Base-by-base conservation (phyloP, 345 rosid species). In the Linum lewisii region DNA sequence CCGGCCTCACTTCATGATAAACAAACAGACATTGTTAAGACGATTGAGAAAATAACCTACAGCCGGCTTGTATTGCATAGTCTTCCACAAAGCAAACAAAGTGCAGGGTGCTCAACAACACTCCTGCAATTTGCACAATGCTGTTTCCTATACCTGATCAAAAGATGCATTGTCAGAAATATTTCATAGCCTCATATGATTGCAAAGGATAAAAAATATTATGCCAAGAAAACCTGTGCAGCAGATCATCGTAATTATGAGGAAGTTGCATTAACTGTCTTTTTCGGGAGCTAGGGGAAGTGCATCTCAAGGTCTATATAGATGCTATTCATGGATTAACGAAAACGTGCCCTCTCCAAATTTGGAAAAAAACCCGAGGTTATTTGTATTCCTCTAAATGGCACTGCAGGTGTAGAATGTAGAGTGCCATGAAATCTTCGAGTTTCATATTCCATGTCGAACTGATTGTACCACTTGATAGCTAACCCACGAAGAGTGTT, bases 41-140 rank as follows among this genome's bases (percentile, higher is more conserved):
- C 32, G 3, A 26, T 2, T 26, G 32, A 26, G 32, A 2, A 26
- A 26, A 26, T 26, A 26, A 26, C 32, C 3, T 26, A 26, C 3
- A 26, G 32, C 92, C 87, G 81, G 51, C 51, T 71, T 20, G 88
- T 80, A 47, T 82, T 79, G 84, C 97, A 89, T 69, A 89, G 62
- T 79, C 80, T 89, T 67, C 99, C 97, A 75, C 99, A 89, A 16
- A 93, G 72, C 25, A 93, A 76, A 76, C 99, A 93, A 54, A 93
- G 69, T 11, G 91, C 86, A 45, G 97, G 97, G 37, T 87, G 95
- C 3, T 69, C 79, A 19, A 82, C 54, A 21, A 63, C 64, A 63
- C 63, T 61, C 50, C 69, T 70, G 81, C 99, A 93, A 65, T 75
- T 73, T 34, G 71, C 73, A 66, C 97, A 93, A 62, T 58, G 67